Conservation (phyloP, 768 basidiomycete species). For the Hygrocybe coccinea region DNA sequence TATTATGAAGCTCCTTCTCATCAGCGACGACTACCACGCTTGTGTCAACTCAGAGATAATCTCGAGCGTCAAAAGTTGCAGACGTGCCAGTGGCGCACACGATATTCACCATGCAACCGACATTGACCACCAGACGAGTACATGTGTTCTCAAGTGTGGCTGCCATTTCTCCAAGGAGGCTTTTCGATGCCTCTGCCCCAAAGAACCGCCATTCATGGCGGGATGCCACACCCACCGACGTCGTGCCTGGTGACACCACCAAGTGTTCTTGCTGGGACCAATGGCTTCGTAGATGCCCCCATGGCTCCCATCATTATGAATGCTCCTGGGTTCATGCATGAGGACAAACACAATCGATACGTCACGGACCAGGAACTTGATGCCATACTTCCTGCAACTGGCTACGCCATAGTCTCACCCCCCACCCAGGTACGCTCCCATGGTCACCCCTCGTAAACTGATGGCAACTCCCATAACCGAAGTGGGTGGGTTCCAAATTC, state of each 20-base stretch:
- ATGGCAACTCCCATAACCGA: slow-evolving; percentile 53
- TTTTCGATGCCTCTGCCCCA: slow-evolving; percentile 64
- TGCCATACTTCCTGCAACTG: slow-evolving; percentile 75
- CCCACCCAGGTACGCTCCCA: slow-evolving; percentile 82
- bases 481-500: slow-evolving; percentile 90
- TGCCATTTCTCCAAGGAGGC: slow-evolving; percentile 52
- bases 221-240: slow-evolving; percentile 89
- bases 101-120: too few species aligned
- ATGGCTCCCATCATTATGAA: slow-evolving; percentile 86
- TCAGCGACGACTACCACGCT: too few species aligned
- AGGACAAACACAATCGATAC: slow-evolving; percentile 95
- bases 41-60: too few species aligned
- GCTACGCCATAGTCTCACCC: slow-evolving; percentile 89
- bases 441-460: slow-evolving; percentile 58
- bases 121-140: too few species aligned
- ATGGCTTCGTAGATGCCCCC: slow-evolving; percentile 45
- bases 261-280: slow-evolving; percentile 93
- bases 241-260: slow-evolving; percentile 56
- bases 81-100: too few species aligned
- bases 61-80: too few species aligned
- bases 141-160: too few species aligned
- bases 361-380: slow-evolving; percentile 95
- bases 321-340: slow-evolving; percentile 79
- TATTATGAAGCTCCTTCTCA: too few species aligned
- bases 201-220: slow-evolving; percentile 93